A percentile compares a stretch with the other conserved stretches of the same genome.
Conservation (phyloP, 2,329 filamentous ascomycete species). For the Ophiosphaerella narmari region DNA sequence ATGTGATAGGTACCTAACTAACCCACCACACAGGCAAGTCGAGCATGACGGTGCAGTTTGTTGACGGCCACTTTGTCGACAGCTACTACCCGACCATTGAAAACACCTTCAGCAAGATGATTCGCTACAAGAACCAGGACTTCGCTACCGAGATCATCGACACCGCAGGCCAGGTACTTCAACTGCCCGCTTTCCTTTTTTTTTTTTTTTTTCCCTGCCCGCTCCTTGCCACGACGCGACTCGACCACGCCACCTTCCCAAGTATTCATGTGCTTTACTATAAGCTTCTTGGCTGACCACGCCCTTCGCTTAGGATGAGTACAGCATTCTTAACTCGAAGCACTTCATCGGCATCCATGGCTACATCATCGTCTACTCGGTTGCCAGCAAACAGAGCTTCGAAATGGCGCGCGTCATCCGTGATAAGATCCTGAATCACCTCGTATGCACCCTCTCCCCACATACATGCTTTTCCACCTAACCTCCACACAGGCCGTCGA, state of each 20-base stretch:
- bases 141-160: constrained; percentile 97
- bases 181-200: not conserved
- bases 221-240: constrained; percentile 12
- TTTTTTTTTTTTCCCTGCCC: constrained; percentile 21
- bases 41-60: constrained; percentile 93
- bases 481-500: constrained; percentile 72
- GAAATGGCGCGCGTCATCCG: constrained; percentile 97
- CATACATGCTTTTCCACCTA: constrained; percentile 1
- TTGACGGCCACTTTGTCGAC: constrained; percentile 97
- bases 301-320: constrained; percentile 74
- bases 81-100: constrained; percentile 99
- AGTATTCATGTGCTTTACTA: not conserved
- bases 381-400: constrained; percentile 89
- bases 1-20: constrained; percentile 7
- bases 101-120: constrained; percentile 96
- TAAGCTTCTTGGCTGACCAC: constrained; percentile 27
- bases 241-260: constrained; percentile 16
- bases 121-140: constrained; percentile 90
- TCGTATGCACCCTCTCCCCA: constrained; percentile 62
- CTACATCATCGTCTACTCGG: constrained; percentile 98
- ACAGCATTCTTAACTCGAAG: constrained; percentile 97
- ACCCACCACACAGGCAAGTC: constrained; percentile 75
- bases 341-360: constrained; percentile 99
- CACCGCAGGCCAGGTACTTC: constrained; percentile 84
- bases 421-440: constrained; percentile 95